Percentiles rank a stretch among this genome's conserved stretches.
phyloP scores from a whole-genome alignment of 805 yeast species.

The Ogataea siamensis region DNA sequence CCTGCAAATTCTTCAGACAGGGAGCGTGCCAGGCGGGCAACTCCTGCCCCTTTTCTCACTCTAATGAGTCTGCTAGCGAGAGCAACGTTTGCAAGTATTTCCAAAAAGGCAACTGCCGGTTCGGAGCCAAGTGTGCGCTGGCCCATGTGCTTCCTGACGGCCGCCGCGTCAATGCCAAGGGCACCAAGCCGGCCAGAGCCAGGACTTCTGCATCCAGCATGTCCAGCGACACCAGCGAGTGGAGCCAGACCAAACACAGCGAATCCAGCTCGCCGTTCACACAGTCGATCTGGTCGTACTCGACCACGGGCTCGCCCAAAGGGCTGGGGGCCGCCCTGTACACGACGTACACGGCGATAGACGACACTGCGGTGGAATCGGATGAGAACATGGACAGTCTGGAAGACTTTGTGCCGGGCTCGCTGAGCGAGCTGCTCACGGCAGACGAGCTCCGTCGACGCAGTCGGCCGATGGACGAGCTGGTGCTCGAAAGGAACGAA shows the following conservation, averaged over 20 bases:
- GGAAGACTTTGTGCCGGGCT: conserved; percentile 78
- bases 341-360: conserved; percentile 5
- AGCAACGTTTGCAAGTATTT: conserved; percentile 84
- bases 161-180: conserved; percentile 61
- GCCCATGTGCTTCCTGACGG: conserved; percentile 92
- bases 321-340: conserved; percentile 15
- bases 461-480: conserved; percentile 36
- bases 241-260: conserved; percentile 14
- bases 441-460: conserved; percentile 75
- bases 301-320: conserved; percentile 16
- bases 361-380: conserved; percentile 35
- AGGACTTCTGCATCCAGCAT: conserved; percentile 10
- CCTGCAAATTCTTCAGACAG: conserved; percentile 89
- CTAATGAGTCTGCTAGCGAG: conserved; percentile 53
- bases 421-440: conserved; percentile 75
- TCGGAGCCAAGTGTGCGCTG: conserved; percentile 90
- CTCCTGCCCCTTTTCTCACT: conserved; percentile 89
- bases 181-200: conserved; percentile 8
- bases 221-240: conserved; percentile 18
- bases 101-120: conserved; percentile 95
- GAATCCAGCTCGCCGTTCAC: conserved; percentile 27
- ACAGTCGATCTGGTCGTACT: conserved; percentile 25
- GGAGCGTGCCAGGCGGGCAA: conserved; percentile 95
- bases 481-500: conserved; percentile 2
- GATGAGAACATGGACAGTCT: conserved; percentile 37